These are phyloP conservation scores for Amanita pallidorosea DNA, from an alignment of 768 basidiomycete species.

Conservation along the genomic window DNA sequence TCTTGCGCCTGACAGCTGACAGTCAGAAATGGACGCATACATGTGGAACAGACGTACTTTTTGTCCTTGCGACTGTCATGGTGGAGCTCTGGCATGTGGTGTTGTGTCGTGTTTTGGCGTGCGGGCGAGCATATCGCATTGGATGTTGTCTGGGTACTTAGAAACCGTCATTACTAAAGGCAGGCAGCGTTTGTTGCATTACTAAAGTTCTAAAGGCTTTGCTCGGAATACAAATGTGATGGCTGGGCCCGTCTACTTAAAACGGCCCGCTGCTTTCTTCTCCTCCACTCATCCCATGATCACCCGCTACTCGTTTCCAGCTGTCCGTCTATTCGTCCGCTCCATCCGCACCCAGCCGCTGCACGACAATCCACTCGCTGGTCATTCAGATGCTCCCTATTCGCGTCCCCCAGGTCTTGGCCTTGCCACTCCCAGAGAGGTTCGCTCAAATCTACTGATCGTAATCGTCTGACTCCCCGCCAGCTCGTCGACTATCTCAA, in stretches of 20 bases:
- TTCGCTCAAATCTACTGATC: slow-evolving; percentile 9
- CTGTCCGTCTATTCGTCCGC: slow-evolving; percentile 15
- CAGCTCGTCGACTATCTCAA: slow-evolving; percentile 81
- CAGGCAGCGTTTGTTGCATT: too few relatives aligned
- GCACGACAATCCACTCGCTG: slow-evolving; percentile 26
- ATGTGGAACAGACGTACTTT: slow-evolving; percentile 23
- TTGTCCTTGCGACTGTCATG: slow-evolving; percentile 28
- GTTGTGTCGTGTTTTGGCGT: slow-evolving; percentile 4
- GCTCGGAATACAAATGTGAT: too few relatives aligned
- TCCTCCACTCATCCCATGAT: background rate
- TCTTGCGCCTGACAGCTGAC: slow-evolving; percentile 47
- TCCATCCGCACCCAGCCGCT: slow-evolving; percentile 48
- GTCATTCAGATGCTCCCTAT: slow-evolving; percentile 20
- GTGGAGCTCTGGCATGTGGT: slow-evolving; percentile 6
- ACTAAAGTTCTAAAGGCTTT: too few relatives aligned
- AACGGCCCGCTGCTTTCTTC: background rate
- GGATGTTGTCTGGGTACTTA: too few relatives aligned
- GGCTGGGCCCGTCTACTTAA: background rate
- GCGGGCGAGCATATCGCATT: background rate
- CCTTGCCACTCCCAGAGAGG: slow-evolving; percentile 47
- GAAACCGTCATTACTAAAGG: too few relatives aligned
- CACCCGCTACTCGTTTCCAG: background rate
- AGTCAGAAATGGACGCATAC: background rate
- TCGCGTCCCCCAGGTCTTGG: slow-evolving; percentile 35
- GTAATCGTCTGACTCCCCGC: background rate